Evolutionary conservation across 352 stramenopile genomes (phyloP).

Genomic region (Phytophthora multivora): DNA sequence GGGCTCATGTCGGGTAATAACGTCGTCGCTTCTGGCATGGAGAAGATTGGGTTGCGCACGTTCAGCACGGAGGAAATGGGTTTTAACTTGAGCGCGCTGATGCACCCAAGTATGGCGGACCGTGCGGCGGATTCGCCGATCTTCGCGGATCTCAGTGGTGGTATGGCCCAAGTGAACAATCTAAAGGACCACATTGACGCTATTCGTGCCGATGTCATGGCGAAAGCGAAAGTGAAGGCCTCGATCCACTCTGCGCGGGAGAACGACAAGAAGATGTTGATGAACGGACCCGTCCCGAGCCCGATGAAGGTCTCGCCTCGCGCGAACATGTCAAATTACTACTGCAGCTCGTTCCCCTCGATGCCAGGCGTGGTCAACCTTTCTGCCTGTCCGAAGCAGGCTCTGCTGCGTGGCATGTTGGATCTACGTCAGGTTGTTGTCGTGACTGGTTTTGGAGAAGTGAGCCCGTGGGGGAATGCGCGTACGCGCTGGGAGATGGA

Average conservation of each 20-base stretch:
- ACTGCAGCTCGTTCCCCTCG: slow-evolving; percentile 68
- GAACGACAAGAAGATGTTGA: slow-evolving; percentile 52
- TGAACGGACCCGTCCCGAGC: no score
- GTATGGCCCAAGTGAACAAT: slow-evolving; percentile 77
- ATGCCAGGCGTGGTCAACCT: slow-evolving; percentile 47
- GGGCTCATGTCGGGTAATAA: slow-evolving; percentile 92
- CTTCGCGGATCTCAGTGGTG: slow-evolving; percentile 82
- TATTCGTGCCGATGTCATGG: slow-evolving; percentile 61
- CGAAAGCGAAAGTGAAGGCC: slow-evolving; percentile 61
- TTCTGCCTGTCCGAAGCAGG: slow-evolving; percentile 42
- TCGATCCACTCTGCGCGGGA: slow-evolving; percentile 43
- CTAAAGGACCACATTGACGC: slow-evolving; percentile 68
- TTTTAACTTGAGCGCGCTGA: slow-evolving; percentile 86
- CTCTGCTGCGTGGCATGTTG: slow-evolving; percentile 71
- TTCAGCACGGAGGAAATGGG: slow-evolving; percentile 90
- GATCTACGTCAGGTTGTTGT: slow-evolving; percentile 86
- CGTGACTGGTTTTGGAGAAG: slow-evolving; percentile 86
- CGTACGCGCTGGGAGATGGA: slow-evolving; percentile 92
- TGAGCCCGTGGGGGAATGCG: slow-evolving; percentile 86
- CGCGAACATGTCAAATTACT: slow-evolving; percentile 80
- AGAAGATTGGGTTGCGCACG: slow-evolving; percentile 82
- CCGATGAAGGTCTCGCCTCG: no score
- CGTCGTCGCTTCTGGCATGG: slow-evolving; percentile 77
- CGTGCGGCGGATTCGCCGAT: slow-evolving; percentile 72
- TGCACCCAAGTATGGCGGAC: slow-evolving; percentile 83